phyloP scores from a whole-genome alignment of 805 yeast species.

The Torulaspora quercuum region DNA sequence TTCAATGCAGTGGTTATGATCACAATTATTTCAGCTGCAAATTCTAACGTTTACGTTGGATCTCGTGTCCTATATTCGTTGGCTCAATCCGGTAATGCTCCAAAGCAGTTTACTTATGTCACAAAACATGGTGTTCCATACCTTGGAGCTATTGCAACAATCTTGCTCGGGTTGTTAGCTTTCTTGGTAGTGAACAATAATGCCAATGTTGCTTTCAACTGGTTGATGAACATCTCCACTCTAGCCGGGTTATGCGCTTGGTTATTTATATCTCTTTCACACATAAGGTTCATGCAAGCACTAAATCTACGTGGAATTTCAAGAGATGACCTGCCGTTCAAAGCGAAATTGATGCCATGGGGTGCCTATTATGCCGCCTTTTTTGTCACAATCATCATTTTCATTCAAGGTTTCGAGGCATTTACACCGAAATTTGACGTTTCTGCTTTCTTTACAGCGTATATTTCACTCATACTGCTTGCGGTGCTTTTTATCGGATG shows the following conservation, averaged over 20 bases:
- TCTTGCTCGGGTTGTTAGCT: conserved; percentile 56
- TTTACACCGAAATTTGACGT: conserved; percentile 55
- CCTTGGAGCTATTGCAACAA: conserved; percentile 51
- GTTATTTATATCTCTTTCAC: conserved; percentile 58
- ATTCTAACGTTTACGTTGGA: conserved; percentile 70
- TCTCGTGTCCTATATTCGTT: conserved; percentile 65
- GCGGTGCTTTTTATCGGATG: conserved; percentile 48
- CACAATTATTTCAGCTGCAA: conserved; percentile 72
- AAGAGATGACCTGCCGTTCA: conserved; percentile 63
- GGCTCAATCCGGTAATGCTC: conserved; percentile 58
- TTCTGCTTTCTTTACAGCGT: conserved; percentile 57
- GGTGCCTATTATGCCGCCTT: conserved; percentile 58
- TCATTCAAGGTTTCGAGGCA: conserved; percentile 65
- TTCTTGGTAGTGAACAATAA: conserved; percentile 49
- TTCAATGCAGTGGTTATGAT: conserved; percentile 67
- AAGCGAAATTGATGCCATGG: conserved; percentile 62
- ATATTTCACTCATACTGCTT: conserved; percentile 58
- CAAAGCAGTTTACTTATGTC: conserved; percentile 51
- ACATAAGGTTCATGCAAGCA: conserved; percentile 60
- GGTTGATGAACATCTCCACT: conserved; percentile 65
- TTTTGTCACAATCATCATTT: conserved; percentile 51
- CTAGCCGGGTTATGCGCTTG: conserved; percentile 66
- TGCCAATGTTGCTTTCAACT: conserved; percentile 56
- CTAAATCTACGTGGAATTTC: conserved; percentile 58
- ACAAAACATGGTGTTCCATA: conserved; percentile 60